phyloP scores from a whole-genome alignment of 179 eudicot species.

The Kewa caespitosa region DNA sequence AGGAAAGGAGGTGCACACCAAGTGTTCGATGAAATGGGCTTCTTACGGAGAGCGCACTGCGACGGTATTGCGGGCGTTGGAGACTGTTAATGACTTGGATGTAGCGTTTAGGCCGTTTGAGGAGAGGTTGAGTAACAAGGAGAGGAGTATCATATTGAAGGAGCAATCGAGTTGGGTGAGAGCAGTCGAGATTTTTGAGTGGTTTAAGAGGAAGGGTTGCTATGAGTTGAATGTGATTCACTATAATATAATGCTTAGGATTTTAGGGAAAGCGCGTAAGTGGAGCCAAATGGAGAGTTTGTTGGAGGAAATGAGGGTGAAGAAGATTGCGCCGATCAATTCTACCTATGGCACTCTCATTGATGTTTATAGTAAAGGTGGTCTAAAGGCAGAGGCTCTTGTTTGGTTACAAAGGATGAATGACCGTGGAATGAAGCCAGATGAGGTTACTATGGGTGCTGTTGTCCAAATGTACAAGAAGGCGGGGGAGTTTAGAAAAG shows the following conservation, averaged over 20 bases:
- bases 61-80: conserved; percentile 59
- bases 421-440: conserved; percentile 71
- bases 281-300: conserved; percentile 64
- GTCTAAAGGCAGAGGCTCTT: conserved; percentile 53
- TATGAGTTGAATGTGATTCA: conserved; percentile 92
- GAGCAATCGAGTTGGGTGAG: conserved; percentile 79
- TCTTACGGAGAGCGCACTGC: conserved; percentile 70
- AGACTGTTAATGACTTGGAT: conserved; percentile 53
- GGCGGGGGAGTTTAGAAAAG: conserved; percentile 71
- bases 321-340: conserved; percentile 51
- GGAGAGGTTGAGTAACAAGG: conserved; percentile 68
- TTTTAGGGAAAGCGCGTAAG: conserved; percentile 65
- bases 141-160: conserved; percentile 82
- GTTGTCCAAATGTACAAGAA: conserved; percentile 78
- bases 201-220: conserved; percentile 84
- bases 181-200: conserved; percentile 80
- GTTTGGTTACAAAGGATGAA: conserved; percentile 74
- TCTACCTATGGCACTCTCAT: conserved; percentile 88
- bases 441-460: conserved; percentile 83
- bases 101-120: conserved; percentile 82
- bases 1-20: conserved; percentile 44
- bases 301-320: conserved; percentile 73
- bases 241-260: conserved; percentile 78
- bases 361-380: conserved; percentile 91
- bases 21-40: conserved; percentile 73